Conservation (phyloP, 2,329 filamentous ascomycete genomes). For the Trichoderma sp. region DNA sequence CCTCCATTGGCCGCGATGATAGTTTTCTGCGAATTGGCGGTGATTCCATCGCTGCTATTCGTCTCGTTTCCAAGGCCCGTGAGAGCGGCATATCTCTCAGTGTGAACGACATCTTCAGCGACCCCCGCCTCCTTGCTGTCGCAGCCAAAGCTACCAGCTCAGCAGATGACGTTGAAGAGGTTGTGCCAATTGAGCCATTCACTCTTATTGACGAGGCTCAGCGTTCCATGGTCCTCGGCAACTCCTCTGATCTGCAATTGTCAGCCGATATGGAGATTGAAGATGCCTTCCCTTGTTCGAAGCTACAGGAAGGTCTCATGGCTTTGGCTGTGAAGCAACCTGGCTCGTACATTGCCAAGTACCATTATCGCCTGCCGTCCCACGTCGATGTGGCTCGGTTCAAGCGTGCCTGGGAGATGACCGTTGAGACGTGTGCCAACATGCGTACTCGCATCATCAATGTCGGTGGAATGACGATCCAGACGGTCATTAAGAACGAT, state of each 20-base stretch:
- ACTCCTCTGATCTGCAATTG: background rate
- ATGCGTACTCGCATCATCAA: conserved; percentile 33
- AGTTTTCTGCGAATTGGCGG: conserved; percentile 29
- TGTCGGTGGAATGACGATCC: conserved; percentile 22
- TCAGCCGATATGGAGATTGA: conserved; percentile 18
- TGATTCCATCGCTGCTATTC: conserved; percentile 28
- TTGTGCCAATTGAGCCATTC: background rate
- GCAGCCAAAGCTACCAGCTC: conserved; percentile 1
- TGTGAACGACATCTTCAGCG: conserved; percentile 21
- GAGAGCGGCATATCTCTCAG: conserved; percentile 12
- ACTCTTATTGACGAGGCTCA: background rate
- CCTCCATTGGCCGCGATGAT: conserved; percentile 27
- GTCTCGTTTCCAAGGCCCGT: conserved; percentile 13
- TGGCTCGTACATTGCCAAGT: conserved; percentile 42
- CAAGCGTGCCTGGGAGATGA: conserved; percentile 31
- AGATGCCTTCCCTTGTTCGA: conserved; percentile 32
- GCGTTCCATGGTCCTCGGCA: background rate
- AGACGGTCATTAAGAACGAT: conserved; percentile 30
- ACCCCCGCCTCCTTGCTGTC: conserved; percentile 19
- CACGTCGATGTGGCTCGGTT: conserved; percentile 33
- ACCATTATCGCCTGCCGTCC: conserved; percentile 32
- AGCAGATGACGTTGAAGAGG: background rate
- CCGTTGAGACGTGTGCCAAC: conserved; percentile 29
- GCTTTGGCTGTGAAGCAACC: conserved; percentile 38
- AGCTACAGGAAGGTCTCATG: conserved; percentile 33